Evolutionary conservation across 2,329 filamentous ascomycete genomes (phyloP).

Genomic region (Apiospora phragmitis): DNA sequence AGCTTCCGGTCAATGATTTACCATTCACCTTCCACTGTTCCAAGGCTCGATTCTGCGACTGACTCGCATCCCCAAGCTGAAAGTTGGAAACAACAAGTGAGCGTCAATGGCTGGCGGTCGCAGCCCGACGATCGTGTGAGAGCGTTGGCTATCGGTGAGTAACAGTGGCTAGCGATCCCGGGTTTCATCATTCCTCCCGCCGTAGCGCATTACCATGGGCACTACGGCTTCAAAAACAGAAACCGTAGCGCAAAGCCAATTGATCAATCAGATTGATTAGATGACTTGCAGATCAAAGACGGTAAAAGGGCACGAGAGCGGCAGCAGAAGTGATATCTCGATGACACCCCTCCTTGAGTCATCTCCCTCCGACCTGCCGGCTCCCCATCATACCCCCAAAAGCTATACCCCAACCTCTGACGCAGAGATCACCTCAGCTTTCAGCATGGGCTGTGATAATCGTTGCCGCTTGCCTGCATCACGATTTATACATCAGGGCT

Average conservation of each 20-base stretch:
- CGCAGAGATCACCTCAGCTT: background rate
- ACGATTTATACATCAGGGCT: background rate
- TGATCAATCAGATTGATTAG: slow-evolving; percentile 2
- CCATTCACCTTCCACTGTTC: background rate
- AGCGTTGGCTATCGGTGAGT: background rate
- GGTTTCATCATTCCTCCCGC: background rate
- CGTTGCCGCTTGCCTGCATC: background rate
- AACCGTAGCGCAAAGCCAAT: background rate
- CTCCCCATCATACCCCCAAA: background rate
- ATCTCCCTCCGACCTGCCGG: background rate
- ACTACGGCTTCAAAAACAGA: background rate
- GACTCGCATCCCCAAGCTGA: background rate
- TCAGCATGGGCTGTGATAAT: background rate
- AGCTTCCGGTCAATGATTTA: background rate
- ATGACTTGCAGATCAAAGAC: background rate
- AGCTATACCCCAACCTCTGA: background rate
- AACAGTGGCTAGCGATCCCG: background rate
- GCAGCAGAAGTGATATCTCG: background rate
- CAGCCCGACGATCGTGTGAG: background rate
- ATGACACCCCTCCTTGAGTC: background rate
- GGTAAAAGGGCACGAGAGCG: background rate
- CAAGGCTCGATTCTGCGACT: background rate
- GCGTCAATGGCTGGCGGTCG: background rate
- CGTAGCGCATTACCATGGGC: background rate
- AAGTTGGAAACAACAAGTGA: background rate